phyloP scores from a whole-genome alignment of 768 basidiomycete species.

The Macrolepiota fuliginosa region DNA sequence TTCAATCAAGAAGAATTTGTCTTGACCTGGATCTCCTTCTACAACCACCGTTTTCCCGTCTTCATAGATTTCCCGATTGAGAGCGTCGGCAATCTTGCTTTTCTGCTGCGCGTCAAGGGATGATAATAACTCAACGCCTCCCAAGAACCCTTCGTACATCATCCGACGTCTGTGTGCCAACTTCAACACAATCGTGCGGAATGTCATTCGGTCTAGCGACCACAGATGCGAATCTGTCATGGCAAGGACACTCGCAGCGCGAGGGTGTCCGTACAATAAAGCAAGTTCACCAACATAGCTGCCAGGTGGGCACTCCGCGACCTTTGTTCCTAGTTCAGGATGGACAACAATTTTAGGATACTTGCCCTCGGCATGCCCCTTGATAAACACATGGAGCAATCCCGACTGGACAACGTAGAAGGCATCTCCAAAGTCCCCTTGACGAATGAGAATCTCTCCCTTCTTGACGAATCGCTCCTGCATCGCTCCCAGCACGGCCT shows the following conservation, averaged over 20 bases:
- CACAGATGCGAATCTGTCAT: conserved; percentile 83
- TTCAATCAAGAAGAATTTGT: conserved; percentile 92
- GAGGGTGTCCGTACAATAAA: conserved; percentile 96
- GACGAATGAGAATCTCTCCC: conserved; percentile 90
- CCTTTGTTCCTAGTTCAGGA: conserved; percentile 73
- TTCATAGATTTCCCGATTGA: conserved; percentile 76
- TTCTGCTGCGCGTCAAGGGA: conserved; percentile 85
- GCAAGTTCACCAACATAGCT: conserved; percentile 95
- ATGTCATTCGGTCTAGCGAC: conserved; percentile 96
- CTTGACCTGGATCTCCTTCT: conserved; percentile 95
- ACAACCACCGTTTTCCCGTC: conserved; percentile 87
- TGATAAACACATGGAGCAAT: conserved; percentile 75
- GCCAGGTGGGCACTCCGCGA: conserved; percentile 81
- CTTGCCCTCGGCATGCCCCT: conserved; percentile 37
- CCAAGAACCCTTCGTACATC: conserved; percentile 96
- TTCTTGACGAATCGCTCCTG: conserved; percentile 71
- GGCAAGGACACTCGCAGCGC: conserved; percentile 91
- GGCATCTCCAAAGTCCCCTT: conserved; percentile 95
- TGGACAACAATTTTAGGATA: conserved; percentile 66
- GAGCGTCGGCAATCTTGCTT: conserved; percentile 96
- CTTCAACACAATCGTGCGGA: conserved; percentile 96
- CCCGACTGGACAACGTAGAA: conserved; percentile 98
- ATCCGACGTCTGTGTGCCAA: conserved; percentile 86
- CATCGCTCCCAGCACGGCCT: conserved; percentile 93
- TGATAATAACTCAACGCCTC: conserved; percentile 84